These are phyloP conservation scores for Thielaviopsis populi DNA, from an alignment of 2,329 filamentous ascomycete species.

Conservation along the genomic window DNA sequence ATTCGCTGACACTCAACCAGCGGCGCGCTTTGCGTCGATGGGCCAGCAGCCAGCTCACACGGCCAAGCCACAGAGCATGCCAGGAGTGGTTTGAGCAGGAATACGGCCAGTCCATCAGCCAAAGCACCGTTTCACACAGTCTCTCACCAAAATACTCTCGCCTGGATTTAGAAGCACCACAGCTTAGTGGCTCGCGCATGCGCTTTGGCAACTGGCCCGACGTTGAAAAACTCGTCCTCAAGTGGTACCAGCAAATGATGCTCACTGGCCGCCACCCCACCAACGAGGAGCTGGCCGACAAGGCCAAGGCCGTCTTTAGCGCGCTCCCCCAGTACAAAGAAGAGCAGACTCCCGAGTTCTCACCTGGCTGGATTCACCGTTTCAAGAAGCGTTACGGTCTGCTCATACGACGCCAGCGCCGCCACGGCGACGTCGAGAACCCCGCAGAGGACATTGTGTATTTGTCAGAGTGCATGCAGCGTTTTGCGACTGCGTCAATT, in stretches of 20 bases:
- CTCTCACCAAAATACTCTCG: conserved; percentile 47
- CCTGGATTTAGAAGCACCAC: conserved; percentile 42
- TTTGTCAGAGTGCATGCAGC: conserved; percentile 43
- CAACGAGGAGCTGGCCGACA: conserved; percentile 47
- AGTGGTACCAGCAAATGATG: conserved; percentile 40
- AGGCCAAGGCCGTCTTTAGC: conserved; percentile 44
- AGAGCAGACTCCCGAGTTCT: conserved; percentile 45
- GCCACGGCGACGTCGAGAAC: conserved; percentile 34
- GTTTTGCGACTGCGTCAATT: conserved; percentile 38
- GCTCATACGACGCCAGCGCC: conserved; percentile 40
- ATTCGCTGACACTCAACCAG: conserved; percentile 47
- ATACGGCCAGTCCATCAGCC: conserved; percentile 45
- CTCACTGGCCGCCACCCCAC: conserved; percentile 41
- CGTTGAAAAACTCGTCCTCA: conserved; percentile 42
- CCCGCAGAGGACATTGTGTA: conserved; percentile 43
- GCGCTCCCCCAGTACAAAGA: conserved; percentile 46
- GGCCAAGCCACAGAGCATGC: conserved; percentile 45
- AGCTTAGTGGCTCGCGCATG: conserved; percentile 46
- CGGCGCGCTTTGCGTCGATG: conserved; percentile 44
- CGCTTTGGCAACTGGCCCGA: conserved; percentile 51
- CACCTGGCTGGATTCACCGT: conserved; percentile 48
- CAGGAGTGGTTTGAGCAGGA: conserved; percentile 47
- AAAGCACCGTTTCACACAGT: conserved; percentile 48
- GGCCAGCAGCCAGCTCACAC: conserved; percentile 41
- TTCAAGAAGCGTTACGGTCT: conserved; percentile 50